Base-by-base conservation (phyloP, 371 early-diverging fungal genomes). In the Homolaphlyctis polyrhiza region DNA sequence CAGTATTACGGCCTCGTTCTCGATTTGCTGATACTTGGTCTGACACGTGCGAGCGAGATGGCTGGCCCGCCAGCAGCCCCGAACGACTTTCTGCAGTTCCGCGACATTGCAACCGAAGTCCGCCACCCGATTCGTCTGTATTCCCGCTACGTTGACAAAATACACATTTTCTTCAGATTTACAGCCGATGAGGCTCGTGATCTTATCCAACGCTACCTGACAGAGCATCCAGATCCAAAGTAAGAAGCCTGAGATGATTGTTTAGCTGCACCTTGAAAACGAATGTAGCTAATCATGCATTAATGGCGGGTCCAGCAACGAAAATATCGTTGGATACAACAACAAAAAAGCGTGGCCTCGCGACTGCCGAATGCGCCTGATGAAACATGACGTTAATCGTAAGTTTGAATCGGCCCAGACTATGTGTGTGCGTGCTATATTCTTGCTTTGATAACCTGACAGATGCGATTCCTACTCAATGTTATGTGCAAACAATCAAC, bases 201-300 rank as follows among this genome's bases (percentile, higher is more conserved):
- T 69, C 75, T 98, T 65, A 91, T 97, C 60, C 97, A 98, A 72
- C 89, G 97, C 45, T 97, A 94, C 69, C 71, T 97, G 68, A 96
- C 96, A 0, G 97, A 97, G 72, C 92, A 96, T 77, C 99, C 99
- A 0, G 98, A 98, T 79, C 98, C 98, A 21, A 98, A 97, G 78
- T 55, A 58, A 25, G 50, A n/a, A n/a, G n/a, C n/a, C n/a, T n/a
- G n/a, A n/a, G 66, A n/a, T 59, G 27, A 39, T 54, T 32, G 3
- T 36, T 43, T n/a, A n/a, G n/a, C n/a, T n/a, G n/a, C n/a, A n/a
- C n/a, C n/a, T n/a, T n/a, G n/a, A n/a, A n/a, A n/a, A n/a, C n/a
- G n/a, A n/a, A n/a, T n/a, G n/a, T n/a, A n/a, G n/a, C n/a, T n/a
- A n/a, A n/a, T n/a, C n/a, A n/a, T n/a, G n/a, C n/a, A n/a, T n/a